Conservation (phyloP, 176 grass and related monocot species). For the Oryza meyeriana region DNA sequence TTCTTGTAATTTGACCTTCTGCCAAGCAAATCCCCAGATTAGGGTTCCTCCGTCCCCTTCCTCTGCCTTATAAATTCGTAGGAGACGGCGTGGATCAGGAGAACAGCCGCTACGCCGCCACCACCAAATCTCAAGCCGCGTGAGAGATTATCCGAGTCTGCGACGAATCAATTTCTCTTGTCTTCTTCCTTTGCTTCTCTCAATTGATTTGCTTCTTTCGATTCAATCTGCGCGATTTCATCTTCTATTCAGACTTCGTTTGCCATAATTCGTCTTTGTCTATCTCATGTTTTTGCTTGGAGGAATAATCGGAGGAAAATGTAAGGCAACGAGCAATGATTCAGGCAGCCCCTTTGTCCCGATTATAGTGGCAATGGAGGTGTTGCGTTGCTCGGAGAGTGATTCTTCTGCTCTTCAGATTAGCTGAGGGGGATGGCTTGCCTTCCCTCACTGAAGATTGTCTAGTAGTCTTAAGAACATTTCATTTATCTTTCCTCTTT, state of each 20-base stretch:
- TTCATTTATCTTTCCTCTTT: background rate
- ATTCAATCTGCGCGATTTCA: too few relatives aligned
- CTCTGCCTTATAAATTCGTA: conserved; percentile 1
- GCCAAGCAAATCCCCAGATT: background rate
- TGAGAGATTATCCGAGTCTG: too few relatives aligned
- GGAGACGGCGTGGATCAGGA: background rate
- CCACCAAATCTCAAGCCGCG: too few relatives aligned
- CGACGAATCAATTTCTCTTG: too few relatives aligned
- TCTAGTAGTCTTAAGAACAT: conserved; percentile 68
- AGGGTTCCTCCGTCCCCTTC: conserved; percentile 20
- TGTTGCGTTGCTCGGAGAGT: conserved; percentile 75
- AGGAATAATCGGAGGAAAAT: background rate
- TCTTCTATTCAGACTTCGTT: too few relatives aligned
- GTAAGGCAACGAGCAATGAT: conserved; percentile 42
- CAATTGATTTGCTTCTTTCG: background rate
- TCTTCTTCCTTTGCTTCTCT: background rate
- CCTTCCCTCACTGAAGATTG: conserved; percentile 40
- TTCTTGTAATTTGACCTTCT: background rate
- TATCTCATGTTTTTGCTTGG: too few relatives aligned
- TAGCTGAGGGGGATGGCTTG: conserved; percentile 36
- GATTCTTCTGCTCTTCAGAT: conserved; percentile 80
- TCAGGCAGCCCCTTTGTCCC: conserved; percentile 85
- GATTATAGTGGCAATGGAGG: conserved; percentile 61
- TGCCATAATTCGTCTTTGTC: too few relatives aligned
- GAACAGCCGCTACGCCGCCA: background rate